A percentile compares a stretch with the other conserved stretches of the same genome.
Conservation (phyloP, 169 alveolate genomes). For the Theileria parva region DNA sequence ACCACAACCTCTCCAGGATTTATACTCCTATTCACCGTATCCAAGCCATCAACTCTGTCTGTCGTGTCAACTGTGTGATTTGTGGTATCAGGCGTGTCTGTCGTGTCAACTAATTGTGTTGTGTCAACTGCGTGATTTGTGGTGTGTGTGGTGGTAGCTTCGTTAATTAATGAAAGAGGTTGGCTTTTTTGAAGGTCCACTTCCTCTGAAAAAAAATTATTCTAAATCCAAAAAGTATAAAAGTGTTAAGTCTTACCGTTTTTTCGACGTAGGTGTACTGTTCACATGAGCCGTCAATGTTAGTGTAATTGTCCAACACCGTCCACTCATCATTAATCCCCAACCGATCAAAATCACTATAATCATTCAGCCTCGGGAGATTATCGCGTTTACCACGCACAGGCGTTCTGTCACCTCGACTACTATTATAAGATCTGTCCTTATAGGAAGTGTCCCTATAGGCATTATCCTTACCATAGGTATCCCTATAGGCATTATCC, state of each 20-base stretch:
- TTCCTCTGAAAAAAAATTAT: constrained; percentile 10
- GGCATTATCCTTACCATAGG: too few species aligned
- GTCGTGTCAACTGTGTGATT: neutral
- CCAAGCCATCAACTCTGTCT: neutral
- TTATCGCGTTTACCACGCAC: too few species aligned
- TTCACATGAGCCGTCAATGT: neutral
- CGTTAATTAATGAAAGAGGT: neutral
- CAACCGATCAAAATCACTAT: too few species aligned
- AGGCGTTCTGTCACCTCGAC: too few species aligned
- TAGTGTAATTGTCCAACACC: neutral
- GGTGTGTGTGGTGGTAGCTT: neutral
- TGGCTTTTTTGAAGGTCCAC: constrained; percentile 1
- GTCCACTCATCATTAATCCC: neutral
- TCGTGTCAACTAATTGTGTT: too few species aligned
- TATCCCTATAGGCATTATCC: too few species aligned
- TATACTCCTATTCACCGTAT: neutral
- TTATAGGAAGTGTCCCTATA: too few species aligned
- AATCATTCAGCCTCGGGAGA: too few species aligned
- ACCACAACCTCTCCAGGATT: constrained; percentile 86
- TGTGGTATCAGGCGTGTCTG: too few species aligned
- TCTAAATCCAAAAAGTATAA: neutral
- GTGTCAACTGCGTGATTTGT: neutral
- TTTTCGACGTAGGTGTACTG: neutral
- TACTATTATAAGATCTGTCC: too few species aligned
- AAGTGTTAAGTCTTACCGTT: neutral